Evolutionary conservation across 441 rosid genomes (phyloP).

Genomic region (Brassica hybrid): DNA sequence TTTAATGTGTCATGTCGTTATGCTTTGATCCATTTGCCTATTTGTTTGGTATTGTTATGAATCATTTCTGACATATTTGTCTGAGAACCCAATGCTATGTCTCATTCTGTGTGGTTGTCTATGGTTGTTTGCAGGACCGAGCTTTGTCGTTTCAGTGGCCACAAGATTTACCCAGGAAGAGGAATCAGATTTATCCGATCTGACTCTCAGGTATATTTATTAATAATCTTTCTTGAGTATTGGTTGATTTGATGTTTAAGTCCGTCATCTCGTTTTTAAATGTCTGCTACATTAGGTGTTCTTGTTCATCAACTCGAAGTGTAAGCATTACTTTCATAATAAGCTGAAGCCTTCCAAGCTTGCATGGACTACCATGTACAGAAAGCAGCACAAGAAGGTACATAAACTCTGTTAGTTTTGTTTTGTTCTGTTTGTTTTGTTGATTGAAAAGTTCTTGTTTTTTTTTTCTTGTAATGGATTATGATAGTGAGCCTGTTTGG

Average conservation of each 20-base stretch:
- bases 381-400: too few relatives aligned
- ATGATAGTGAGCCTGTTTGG: not conserved
- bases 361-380: too few relatives aligned
- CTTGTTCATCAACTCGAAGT: conserved; percentile 58
- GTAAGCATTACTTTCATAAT: conserved; percentile 78
- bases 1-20: not conserved
- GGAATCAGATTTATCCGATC: conserved; percentile 40
- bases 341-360: conserved; percentile 59
- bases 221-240: not conserved
- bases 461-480: too few relatives aligned
- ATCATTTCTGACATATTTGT: too few relatives aligned
- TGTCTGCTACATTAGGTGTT: conserved; percentile 35
- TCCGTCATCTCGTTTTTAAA: too few relatives aligned
- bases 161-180: conserved; percentile 38
- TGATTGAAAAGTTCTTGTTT: too few relatives aligned
- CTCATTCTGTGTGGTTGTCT: not conserved
- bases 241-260: not conserved
- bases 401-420: too few relatives aligned
- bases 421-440: too few relatives aligned
- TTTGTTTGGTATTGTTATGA: too few relatives aligned
- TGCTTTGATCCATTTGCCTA: not conserved
- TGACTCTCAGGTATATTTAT: conserved; percentile 35
- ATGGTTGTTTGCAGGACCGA: conserved; percentile 32
- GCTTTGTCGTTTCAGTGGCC: conserved; percentile 39
- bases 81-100: not conserved